Evolutionary conservation across 1,284 basidiomycete genomes (phyloP).

Genomic region (Cryptococcus jaspeensis): DNA sequence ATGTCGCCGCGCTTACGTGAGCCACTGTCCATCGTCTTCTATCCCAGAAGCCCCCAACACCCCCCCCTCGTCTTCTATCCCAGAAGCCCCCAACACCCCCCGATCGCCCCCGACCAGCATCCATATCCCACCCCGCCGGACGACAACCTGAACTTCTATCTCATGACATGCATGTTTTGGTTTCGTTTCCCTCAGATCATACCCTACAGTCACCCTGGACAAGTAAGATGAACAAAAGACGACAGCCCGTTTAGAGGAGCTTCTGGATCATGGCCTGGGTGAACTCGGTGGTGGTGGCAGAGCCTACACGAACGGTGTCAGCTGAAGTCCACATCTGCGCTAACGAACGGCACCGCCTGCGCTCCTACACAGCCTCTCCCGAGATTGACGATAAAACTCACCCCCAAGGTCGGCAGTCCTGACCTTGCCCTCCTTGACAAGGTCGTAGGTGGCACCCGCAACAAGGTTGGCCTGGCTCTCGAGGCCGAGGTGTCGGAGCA

Average conservation of each 20-base stretch:
- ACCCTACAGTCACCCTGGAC: no score
- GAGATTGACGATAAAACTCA: slow-evolving; percentile 53
- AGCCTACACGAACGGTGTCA: slow-evolving; percentile 58
- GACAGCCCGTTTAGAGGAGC: slow-evolving; percentile 13
- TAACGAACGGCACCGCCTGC: background rate
- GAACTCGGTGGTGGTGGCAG: slow-evolving; percentile 86
- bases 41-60: no score
- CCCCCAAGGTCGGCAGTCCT: slow-evolving; percentile 96
- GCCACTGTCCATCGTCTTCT: no score
- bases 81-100: no score
- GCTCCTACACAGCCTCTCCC: no score
- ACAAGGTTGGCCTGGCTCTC: slow-evolving; percentile 94
- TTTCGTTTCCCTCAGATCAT: no score
- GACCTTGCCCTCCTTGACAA: slow-evolving; percentile 85
- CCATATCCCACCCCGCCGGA: background rate
- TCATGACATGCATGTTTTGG: no score
- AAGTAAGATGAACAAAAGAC: no score
- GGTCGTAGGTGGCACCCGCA: slow-evolving; percentile 87
- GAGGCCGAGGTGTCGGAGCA: slow-evolving; percentile 95
- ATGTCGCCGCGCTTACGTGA: no score
- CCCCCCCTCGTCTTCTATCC: no score
- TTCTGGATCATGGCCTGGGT: slow-evolving; percentile 76
- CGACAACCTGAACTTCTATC: background rate
- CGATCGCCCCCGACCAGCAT: no score
- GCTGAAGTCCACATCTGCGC: background rate